These are phyloP conservation scores for Viola odorata DNA, from an alignment of 345 rosid genomes.

Conservation along the genomic window DNA sequence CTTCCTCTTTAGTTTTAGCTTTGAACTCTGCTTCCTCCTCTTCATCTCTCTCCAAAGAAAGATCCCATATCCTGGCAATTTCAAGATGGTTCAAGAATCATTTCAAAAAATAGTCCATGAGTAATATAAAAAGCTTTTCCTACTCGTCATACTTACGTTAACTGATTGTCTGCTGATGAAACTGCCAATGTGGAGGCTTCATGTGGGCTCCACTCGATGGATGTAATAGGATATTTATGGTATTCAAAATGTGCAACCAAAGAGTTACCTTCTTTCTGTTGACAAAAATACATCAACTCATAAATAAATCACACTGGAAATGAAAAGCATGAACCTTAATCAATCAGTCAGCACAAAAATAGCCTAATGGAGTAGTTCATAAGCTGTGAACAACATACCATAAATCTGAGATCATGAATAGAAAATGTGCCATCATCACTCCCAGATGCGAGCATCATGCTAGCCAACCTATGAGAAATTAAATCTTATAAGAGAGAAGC, in stretches of 20 bases:
- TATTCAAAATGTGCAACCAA: conserved; percentile 87
- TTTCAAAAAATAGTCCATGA: not conserved
- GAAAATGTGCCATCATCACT: conserved; percentile 94
- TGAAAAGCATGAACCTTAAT: not conserved
- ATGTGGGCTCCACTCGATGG: conserved; percentile 90
- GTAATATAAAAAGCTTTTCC: not conserved
- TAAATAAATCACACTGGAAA: not conserved
- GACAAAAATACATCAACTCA: not conserved
- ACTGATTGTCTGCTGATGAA: conserved; percentile 79
- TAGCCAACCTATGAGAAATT: conserved; percentile 57
- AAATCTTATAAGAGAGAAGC: not conserved
- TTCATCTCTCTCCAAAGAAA: conserved; percentile 86
- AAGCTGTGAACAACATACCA: conserved; percentile 6
- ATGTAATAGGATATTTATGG: conserved; percentile 84
- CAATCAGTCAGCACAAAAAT: no score
- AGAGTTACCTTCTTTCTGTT: conserved; percentile 59
- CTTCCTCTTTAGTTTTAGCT: conserved; percentile 75
- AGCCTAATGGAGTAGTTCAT: not conserved
- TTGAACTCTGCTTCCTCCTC: conserved; percentile 94
- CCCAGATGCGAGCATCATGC: conserved; percentile 93
- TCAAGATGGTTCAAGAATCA: conserved; percentile 5
- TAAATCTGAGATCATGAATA: conserved; percentile 74
- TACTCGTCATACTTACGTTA: conserved; percentile 53
- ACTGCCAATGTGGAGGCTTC: conserved; percentile 87
- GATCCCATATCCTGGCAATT: conserved; percentile 80